Base-by-base conservation (phyloP, 1,284 basidiomycete species). In the Boletellus deceptivus region DNA sequence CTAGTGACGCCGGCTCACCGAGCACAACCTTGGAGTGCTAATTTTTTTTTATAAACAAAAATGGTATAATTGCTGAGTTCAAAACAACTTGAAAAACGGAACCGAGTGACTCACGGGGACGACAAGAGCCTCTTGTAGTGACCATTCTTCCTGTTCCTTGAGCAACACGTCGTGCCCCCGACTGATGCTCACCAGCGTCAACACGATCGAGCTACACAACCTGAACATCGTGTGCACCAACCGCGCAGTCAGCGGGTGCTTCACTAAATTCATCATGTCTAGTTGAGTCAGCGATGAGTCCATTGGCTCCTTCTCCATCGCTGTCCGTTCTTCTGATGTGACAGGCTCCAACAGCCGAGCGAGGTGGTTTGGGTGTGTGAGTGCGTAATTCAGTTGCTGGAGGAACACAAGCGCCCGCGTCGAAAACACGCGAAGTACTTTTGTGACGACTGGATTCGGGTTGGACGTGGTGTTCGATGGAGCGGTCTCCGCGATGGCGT, bases 291-390 rank as follows among this genome's bases (percentile, higher is more conserved):
- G 34, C 11, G 65, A 70, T 4, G 68, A 55, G n/a, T 61, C 40
- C 54, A 61, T 55, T 6, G 71, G 63, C 39, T 83, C 83, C 50
- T 83, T 80, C 65, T 92, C 91, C 41, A 85, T 72, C 55, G 78
- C 76, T 0, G 70, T 65, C 36, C 84, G 77, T 57, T 95, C 92
- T n/a, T 89, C 88, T 3, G 77, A 67, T 0, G 86, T 86, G n/a
- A 89, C 75, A 3, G 91, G 86, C 54, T 94, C 91, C 54, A 96
- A 75, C 36, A 93, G 74, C 51, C 84, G 86, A 0, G 85, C 82
- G 18, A 97, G 79, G 58, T 92, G 87, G 59, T 93, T 89, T 7
- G 95, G 93, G 70, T 97, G 94, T 1, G 91, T 88, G 47, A 96
- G 76, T 0, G 92, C 89, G 60, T 94, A 93, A 64, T 93, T 93